A percentile compares a stretch with the other conserved stretches of the same genome.
phyloP scores from a whole-genome alignment of 139 green algal species.

The Mesostigma viride region DNA sequence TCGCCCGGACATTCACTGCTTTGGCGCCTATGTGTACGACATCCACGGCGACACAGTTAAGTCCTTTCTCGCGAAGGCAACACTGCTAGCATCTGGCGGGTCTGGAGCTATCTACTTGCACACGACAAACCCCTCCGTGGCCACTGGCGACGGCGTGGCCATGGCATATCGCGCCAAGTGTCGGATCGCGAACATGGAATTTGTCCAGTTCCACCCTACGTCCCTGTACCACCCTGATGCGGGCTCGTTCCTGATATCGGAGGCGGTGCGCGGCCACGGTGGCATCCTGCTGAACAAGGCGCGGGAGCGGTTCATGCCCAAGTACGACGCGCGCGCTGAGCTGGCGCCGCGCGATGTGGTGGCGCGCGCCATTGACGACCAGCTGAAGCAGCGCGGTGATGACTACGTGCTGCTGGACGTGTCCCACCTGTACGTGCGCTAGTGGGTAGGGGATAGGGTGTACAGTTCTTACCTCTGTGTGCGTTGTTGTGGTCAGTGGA shows the following conservation, averaged over 20 bases:
- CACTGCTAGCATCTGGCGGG: slow-evolving; percentile 82
- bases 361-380: slow-evolving; percentile 58
- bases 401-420: slow-evolving; percentile 88
- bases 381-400: slow-evolving; percentile 57
- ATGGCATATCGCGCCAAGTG: slow-evolving; percentile 78
- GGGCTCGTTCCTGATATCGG: slow-evolving; percentile 76
- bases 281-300: slow-evolving; percentile 71
- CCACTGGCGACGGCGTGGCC: slow-evolving; percentile 90
- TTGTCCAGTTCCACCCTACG: slow-evolving; percentile 97
- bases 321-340: slow-evolving; percentile 78
- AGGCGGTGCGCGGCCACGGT: slow-evolving; percentile 87
- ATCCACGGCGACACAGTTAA: slow-evolving; percentile 16
- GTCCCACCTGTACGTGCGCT: too few species aligned
- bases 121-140: slow-evolving; percentile 84
- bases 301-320: slow-evolving; percentile 88
- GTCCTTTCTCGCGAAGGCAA: slow-evolving; percentile 58
- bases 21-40: slow-evolving; percentile 73
- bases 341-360: slow-evolving; percentile 92
- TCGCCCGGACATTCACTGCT: slow-evolving; percentile 42
- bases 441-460: too few species aligned
- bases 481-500: too few species aligned
- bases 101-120: slow-evolving; percentile 82
- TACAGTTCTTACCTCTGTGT: too few species aligned
- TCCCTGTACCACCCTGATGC: slow-evolving; percentile 44
- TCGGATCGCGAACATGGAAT: slow-evolving; percentile 77